Base-by-base conservation (phyloP, 2,329 filamentous ascomycete species). In the Iodosphaeria phyllophila region DNA sequence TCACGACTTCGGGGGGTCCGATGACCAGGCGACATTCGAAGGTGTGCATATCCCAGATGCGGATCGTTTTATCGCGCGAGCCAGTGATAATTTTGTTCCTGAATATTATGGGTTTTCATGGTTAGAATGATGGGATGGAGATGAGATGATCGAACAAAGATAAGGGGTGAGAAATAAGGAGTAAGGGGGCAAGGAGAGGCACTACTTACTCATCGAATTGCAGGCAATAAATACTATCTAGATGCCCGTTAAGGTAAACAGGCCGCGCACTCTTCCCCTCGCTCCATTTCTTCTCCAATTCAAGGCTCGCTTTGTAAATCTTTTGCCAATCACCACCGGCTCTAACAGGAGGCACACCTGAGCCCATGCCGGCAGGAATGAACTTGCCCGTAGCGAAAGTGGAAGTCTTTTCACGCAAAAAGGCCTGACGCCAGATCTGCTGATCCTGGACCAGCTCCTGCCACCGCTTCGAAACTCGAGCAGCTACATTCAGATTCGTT, bases 61-160 rank as follows among this genome's bases (percentile, higher is more conserved):
- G 77, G 37, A 98, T 89, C 0, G 89, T 95, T 45, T 80, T 79
- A 51, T 98, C 89, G 32, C 89, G 74, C 7, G 86, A 93, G 15
- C 89, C 89, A 3, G 89, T 95, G 35, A 98, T 84, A 43, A 95
- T 92, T 51, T 95, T 98, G 44, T 77, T 63, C 46, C 76, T 83
- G 40, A 13, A 26, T 12, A 18, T 9, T n/a, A n/a, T n/a, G n/a
- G n/a, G n/a, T n/a, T n/a, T n/a, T n/a, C n/a, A 9, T 11, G 18
- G 39, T 60, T 46, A 61, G 52, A 33, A 26, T 25, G 13, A 27
- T 6, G 17, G 15, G 20, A 5, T 20, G 22, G 16, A 18, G n/a
- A 23, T 15, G 11, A 20, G 14, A 11, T 22, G 14, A 12, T 3
- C 13, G 9, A 20, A 13, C 22, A n/a, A n/a, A 16, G 5, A 11